phyloP scores from a whole-genome alignment of 495 filamentous ascomycete species.

The Daldinia vernicosa region DNA sequence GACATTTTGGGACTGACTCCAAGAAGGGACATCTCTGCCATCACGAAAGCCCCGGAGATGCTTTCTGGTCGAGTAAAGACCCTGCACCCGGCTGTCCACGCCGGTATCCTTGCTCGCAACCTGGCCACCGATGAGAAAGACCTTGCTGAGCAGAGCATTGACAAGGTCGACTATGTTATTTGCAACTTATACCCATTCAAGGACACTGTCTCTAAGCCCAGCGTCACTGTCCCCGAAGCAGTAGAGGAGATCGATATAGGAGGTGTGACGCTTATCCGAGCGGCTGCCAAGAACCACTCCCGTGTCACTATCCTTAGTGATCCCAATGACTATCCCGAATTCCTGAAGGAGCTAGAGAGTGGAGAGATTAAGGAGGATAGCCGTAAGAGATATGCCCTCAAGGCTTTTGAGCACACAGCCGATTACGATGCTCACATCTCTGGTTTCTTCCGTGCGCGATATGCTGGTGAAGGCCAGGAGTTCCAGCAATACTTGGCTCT shows the following conservation, averaged over 20 bases:
- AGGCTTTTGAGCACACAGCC: conserved; percentile 98
- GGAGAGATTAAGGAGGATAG: conserved; percentile 85
- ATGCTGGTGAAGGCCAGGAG: conserved; percentile 83
- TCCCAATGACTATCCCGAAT: conserved; percentile 90
- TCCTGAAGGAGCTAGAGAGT: conserved; percentile 86
- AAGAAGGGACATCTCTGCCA: conserved; percentile 88
- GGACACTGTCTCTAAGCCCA: conserved; percentile 94
- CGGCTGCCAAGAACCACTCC: conserved; percentile 96
- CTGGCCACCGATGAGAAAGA: conserved; percentile 95
- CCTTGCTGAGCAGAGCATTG: conserved; percentile 93
- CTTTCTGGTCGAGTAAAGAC: conserved; percentile 96
- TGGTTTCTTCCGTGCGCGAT: conserved; percentile 96
- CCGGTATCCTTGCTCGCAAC: conserved; percentile 90
- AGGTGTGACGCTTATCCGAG: conserved; percentile 93
- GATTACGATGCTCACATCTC: conserved; percentile 95
- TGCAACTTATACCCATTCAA: conserved; percentile 99
- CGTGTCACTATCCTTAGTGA: conserved; percentile 95
- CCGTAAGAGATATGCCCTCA: conserved; percentile 88
- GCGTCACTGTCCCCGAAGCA: conserved; percentile 93
- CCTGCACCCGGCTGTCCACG: conserved; percentile 93
- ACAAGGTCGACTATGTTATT: conserved; percentile 97
- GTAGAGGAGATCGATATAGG: conserved; percentile 99
- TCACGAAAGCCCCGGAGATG: conserved; percentile 99
- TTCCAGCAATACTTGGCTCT: conserved; percentile 84
- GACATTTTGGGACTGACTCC: conserved; percentile 22